phyloP scores from a whole-genome alignment of 1,284 basidiomycete genomes.

The Caloboletus firmus region DNA sequence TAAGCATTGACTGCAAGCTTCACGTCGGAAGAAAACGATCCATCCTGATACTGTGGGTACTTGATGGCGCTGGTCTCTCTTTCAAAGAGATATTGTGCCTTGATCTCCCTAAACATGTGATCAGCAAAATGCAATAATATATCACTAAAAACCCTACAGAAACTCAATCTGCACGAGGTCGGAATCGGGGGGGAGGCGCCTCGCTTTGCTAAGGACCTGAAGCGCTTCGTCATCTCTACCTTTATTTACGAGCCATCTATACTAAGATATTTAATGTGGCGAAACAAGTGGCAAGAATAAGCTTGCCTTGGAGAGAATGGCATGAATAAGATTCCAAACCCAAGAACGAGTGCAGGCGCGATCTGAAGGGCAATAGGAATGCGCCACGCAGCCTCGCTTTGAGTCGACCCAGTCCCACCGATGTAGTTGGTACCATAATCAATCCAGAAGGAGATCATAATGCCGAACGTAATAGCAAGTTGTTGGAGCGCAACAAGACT shows the following conservation, averaged over 20 bases:
- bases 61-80: conserved; percentile 55
- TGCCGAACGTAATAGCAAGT: conserved; percentile 75
- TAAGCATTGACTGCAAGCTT: conserved; percentile 62
- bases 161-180: conserved; percentile 78
- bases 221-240: conserved; percentile 76
- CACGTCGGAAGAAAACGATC: conserved; percentile 53
- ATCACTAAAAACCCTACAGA: conserved; percentile 45
- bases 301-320: conserved; percentile 64
- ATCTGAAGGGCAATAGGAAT: conserved; percentile 77
- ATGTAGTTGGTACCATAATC: conserved; percentile 77
- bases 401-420: conserved; percentile 54
- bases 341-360: conserved; percentile 69
- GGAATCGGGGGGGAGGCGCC: conserved; percentile 54
- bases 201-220: conserved; percentile 59
- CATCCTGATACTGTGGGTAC: conserved; percentile 68
- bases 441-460: conserved; percentile 77
- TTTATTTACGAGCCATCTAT: conserved; percentile 70
- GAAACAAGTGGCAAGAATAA: neutral
- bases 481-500: conserved; percentile 82
- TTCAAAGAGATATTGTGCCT: conserved; percentile 75
- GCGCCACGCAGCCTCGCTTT: conserved; percentile 72
- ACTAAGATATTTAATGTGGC: conserved; percentile 7
- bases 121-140: neutral
- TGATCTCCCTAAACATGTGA: conserved; percentile 57
- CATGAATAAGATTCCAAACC: conserved; percentile 65